Base-by-base conservation (phyloP, 108 stramenopile genomes). In the Nitzschia sp. region DNA sequence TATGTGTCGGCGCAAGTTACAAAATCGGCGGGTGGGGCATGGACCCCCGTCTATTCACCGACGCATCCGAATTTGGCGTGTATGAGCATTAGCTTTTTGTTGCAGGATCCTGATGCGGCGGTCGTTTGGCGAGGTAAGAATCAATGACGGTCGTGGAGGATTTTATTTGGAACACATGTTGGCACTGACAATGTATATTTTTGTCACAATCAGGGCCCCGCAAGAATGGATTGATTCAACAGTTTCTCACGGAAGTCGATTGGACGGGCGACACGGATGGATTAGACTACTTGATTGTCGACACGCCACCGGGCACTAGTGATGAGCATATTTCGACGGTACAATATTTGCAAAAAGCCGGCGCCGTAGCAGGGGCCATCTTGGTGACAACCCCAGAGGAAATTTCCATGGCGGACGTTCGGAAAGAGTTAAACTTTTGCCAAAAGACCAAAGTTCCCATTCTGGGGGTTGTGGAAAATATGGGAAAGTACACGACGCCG, bases 291-390 rank as follows among this genome's bases (percentile, higher is more conserved):
- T 75, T 99, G 24, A 83, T 99, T 59, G 82, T 99, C 26, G 99
- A 99, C 80, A 99, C 98, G 23, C 99, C 99, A 15, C 99, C 99
- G 1, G 99, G 99, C 36, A 99, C 99, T 18, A 92, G 90, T 60
- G 99, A 99, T 74, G 99, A 99, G 75, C 99, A 99, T 69, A 99
- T 99, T 70, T 94, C 92, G 24, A 97, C 97, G 15, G 97, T 98
- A 6, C 98, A 98, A 69, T 98, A 95, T 68, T 78, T 99, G 42
- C 95, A 97, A 81, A 82, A 89, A 69, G 86, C 88, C 0, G 68
- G 90, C 57, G 77, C 83, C 1, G 72, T 84, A 46, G 60, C 62
- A n/a, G 95, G 96, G 5, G 97, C 98, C 1, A 77, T 99, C 36
- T 89, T 99, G 5, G 98, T 99, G 3, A 99, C 98, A 0, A 99